These are phyloP conservation scores for Linum trigynum DNA, from an alignment of 345 rosid genomes.

Conservation along the genomic window DNA sequence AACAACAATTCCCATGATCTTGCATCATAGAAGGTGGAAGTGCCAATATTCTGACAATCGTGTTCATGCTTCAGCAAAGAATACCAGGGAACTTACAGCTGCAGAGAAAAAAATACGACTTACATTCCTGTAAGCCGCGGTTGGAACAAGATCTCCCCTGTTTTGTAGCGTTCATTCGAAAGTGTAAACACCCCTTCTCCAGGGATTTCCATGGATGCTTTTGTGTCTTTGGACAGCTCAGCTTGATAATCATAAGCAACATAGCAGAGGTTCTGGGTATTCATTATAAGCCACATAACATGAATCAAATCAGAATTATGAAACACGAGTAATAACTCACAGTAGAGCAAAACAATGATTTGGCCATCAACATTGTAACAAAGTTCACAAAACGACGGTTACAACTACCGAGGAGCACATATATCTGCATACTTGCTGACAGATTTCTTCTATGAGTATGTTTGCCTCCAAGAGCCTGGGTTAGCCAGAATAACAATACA, in stretches of 20 bases:
- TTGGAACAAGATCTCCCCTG: constrained; percentile 87
- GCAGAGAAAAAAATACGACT: constrained; percentile 21
- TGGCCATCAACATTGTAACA: too few species aligned
- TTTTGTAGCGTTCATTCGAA: constrained; percentile 76
- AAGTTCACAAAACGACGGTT: too few species aligned
- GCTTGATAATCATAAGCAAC: constrained; percentile 73
- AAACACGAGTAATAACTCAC: background rate
- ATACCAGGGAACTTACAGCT: background rate
- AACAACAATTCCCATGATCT: too few species aligned
- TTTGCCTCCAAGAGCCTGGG: background rate
- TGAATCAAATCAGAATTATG: background rate
- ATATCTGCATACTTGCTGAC: background rate
- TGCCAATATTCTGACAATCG: background rate
- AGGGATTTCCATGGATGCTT: constrained; percentile 50
- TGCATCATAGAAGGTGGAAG: too few species aligned
- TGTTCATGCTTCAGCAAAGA: constrained; percentile 5
- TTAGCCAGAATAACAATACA: background rate
- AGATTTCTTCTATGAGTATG: too few species aligned
- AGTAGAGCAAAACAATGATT: background rate
- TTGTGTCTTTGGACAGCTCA: constrained; percentile 52
- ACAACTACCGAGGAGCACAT: background rate
- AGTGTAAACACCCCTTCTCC: constrained; percentile 79
- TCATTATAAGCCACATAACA: constrained; percentile 17
- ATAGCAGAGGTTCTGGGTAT: constrained; percentile 68
- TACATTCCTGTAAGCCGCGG: constrained; percentile 83